Base-by-base conservation (phyloP, 805 yeast genomes). In the Sugiyamaella chiloensis region DNA sequence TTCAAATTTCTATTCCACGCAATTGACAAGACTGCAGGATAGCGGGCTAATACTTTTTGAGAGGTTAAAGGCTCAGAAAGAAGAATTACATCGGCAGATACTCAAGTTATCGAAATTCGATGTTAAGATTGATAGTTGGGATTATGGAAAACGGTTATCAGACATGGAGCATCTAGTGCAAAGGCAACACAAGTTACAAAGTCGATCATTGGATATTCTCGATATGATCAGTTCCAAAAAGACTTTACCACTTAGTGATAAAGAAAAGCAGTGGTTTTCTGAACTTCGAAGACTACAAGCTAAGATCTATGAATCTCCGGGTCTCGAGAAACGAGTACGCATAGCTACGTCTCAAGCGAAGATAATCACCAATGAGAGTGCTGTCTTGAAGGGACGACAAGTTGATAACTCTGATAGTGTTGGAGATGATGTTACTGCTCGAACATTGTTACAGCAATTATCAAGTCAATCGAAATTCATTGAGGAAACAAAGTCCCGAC, bases 201-300 rank as follows among this genome's bases (percentile, higher is more conserved):
- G 60, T 3, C 70, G 77, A 37, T 58, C 64, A 39, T 56, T 50
- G 3, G 46, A 48, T 6, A 49, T 76, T 11, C 55, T 59, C 6
- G 55, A 60, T 3, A 62, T 52, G 8, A 42, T 74, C 3, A 45
- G 51, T 9, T 53, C 60, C 23, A 53, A 60, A 29, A 57, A 52
- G 35, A 62, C 66, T 5, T 44, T 61, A 12, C 66, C 72, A 0
- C 54, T 76, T 26, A 66, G 71, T 42, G 60, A 60, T 2, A 59
- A 67, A 8, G 83, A 78, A 56, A 61, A 63, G 44, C 60, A 53
- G 21, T 78, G 81, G 80, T 67, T 73, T 47, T 64, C 60, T 26
- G 79, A 75, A 54, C 61, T 78, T 6, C 53, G 60, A 29, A 57
- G 66, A 19, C 70, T 73, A 43, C 61, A 64, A 50, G 42, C 50